Conservation (phyloP, 1,139 yeast genomes). For the Nadsonia commutata region DNA sequence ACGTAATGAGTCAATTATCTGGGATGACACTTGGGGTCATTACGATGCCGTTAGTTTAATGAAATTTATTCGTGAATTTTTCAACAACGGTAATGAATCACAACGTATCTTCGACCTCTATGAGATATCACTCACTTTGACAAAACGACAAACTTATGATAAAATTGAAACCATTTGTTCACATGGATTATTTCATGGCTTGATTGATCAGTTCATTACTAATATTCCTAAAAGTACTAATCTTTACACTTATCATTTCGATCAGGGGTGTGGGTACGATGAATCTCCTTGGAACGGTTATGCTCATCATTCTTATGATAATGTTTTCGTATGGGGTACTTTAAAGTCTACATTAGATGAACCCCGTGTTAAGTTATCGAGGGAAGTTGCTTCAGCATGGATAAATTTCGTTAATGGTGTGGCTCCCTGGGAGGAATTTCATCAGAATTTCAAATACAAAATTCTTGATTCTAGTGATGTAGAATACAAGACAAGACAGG, state of each 20-base stretch:
- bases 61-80: background rate
- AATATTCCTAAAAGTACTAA: background rate
- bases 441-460: background rate
- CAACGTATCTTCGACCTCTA: background rate
- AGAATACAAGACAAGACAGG: background rate
- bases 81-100: background rate
- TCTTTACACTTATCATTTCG: background rate
- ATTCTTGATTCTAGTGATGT: background rate
- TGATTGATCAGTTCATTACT: background rate
- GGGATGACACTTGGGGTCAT: background rate
- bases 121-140: background rate
- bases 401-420: background rate
- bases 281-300: background rate
- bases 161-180: background rate
- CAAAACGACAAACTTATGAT: background rate
- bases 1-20: background rate
- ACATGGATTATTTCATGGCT: background rate
- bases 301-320: background rate
- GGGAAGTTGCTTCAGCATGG: background rate
- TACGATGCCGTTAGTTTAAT: background rate
- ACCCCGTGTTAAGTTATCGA: background rate
- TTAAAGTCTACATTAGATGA: background rate
- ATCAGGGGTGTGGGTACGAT: background rate
- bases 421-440: background rate
- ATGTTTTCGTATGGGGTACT: background rate